A percentile compares a stretch with the other conserved stretches of the same genome.
Evolutionary conservation across 768 basidiomycete genomes (phyloP).

Genomic region (Boletus vinaceobasis): DNA sequence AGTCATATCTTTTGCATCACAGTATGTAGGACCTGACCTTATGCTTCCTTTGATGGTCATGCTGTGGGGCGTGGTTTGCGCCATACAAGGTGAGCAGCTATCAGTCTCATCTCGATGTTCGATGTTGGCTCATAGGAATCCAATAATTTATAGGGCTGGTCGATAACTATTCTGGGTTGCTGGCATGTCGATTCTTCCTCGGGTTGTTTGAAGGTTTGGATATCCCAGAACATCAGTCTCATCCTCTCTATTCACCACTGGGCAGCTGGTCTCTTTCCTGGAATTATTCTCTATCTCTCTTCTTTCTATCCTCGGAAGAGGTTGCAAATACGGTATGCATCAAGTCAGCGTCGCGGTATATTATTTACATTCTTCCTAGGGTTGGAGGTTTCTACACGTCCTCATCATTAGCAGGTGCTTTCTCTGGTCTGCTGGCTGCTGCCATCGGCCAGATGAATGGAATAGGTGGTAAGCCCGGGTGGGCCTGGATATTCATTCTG

Average conservation of each 20-base stretch:
- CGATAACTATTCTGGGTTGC: constrained; percentile 49
- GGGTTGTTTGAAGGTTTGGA: constrained; percentile 58
- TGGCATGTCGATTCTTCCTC: constrained; percentile 45
- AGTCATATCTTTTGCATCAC: neutral
- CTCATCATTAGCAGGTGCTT: constrained; percentile 55
- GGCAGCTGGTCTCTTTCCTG: constrained; percentile 56
- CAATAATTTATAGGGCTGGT: constrained; percentile 36
- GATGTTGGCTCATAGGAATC: neutral
- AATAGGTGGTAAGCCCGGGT: constrained; percentile 47
- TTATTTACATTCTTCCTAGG: constrained; percentile 21
- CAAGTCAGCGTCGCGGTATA: neutral
- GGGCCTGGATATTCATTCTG: constrained; percentile 61
- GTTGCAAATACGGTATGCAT: constrained; percentile 22
- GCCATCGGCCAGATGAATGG: constrained; percentile 59
- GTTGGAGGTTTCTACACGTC: constrained; percentile 38
- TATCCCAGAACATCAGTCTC: neutral
- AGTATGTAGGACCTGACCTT: constrained; percentile 49
- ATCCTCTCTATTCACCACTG: constrained; percentile 1
- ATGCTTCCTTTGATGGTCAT: constrained; percentile 59
- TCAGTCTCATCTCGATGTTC: neutral
- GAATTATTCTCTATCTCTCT: constrained; percentile 55
- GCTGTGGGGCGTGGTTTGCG: constrained; percentile 60
- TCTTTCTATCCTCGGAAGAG: constrained; percentile 39
- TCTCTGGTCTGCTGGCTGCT: constrained; percentile 62
- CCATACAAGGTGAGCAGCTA: constrained; percentile 48